phyloP scores from a whole-genome alignment of 768 basidiomycete genomes.

The Mycena filopes region DNA sequence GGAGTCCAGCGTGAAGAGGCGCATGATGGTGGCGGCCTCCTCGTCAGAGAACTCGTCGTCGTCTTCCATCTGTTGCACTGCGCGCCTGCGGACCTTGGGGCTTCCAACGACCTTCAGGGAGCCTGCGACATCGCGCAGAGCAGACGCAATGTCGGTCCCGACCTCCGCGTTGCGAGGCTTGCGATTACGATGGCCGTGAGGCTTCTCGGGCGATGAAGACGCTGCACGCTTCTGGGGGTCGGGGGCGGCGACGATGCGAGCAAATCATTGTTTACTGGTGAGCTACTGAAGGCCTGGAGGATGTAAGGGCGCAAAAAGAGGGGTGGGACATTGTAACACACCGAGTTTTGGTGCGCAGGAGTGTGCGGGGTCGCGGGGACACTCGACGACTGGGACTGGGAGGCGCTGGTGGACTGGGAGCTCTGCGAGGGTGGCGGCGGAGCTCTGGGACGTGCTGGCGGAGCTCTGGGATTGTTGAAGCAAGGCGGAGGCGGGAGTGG shows the following conservation, averaged over 20 bases:
- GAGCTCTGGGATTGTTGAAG: not conserved
- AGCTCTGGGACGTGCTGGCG: not conserved
- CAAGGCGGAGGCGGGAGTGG: not conserved
- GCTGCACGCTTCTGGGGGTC: not conserved
- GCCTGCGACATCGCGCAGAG: not conserved
- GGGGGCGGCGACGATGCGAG: not conserved
- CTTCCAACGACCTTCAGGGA: constrained; percentile 3
- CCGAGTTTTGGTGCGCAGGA: not conserved
- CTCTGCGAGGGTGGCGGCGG: not conserved
- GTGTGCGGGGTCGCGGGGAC: not conserved
- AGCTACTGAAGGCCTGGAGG: not conserved
- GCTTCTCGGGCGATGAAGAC: not conserved
- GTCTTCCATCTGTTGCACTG: not conserved
- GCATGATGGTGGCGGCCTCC: not conserved
- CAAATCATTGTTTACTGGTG: not conserved
- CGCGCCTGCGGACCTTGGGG: not conserved
- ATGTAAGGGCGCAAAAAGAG: not conserved
- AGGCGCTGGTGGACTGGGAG: not conserved
- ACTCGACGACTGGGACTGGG: not conserved
- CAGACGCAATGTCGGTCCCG: not conserved
- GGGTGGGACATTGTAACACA: not conserved
- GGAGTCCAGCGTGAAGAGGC: not conserved
- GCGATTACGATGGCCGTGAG: not conserved
- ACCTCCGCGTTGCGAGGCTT: constrained; percentile 1
- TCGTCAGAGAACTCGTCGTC: constrained; percentile 1